Evolutionary conservation across 1,284 basidiomycete genomes (phyloP).

Genomic region (Omphalotus olearius): DNA sequence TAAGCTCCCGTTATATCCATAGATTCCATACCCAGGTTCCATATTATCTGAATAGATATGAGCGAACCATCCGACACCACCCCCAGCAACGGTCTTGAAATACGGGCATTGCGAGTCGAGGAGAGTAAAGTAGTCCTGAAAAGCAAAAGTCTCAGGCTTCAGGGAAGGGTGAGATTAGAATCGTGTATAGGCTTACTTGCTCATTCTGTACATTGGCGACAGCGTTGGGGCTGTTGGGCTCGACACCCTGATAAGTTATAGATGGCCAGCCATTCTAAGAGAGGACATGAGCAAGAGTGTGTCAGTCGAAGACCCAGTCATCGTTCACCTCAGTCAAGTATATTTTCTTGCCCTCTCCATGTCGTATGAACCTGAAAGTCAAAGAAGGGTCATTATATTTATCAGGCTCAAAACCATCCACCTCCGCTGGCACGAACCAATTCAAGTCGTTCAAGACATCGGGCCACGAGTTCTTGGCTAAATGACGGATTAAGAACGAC

Average conservation of each 20-base stretch:
- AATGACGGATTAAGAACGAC: neutral
- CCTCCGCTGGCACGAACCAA: constrained; percentile 28
- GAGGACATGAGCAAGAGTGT: constrained; percentile 4
- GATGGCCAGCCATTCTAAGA: constrained; percentile 73
- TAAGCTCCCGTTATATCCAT: constrained; percentile 36
- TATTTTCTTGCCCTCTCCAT: constrained; percentile 67
- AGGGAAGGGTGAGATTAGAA: neutral
- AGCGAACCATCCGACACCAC: constrained; percentile 76
- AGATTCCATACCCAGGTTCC: constrained; percentile 68
- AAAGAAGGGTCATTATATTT: neutral
- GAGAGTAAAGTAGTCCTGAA: constrained; percentile 56
- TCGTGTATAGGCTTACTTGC: constrained; percentile 32
- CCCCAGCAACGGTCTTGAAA: constrained; percentile 53
- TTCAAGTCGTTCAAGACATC: constrained; percentile 54
- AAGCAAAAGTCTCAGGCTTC: constrained; percentile 2
- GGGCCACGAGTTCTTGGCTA: constrained; percentile 57
- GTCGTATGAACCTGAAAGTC: constrained; percentile 40
- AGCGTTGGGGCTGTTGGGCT: constrained; percentile 54
- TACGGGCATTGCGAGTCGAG: constrained; percentile 61
- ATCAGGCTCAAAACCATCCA: too few species aligned
- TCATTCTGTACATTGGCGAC: constrained; percentile 57
- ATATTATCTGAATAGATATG: constrained; percentile 68
- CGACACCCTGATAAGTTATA: constrained; percentile 48
- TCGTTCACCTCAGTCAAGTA: constrained; percentile 55
- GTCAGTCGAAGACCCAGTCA: constrained; percentile 3